These are phyloP conservation scores for Phytophthora syringae DNA, from an alignment of 352 stramenopile genomes.

Conservation along the genomic window DNA sequence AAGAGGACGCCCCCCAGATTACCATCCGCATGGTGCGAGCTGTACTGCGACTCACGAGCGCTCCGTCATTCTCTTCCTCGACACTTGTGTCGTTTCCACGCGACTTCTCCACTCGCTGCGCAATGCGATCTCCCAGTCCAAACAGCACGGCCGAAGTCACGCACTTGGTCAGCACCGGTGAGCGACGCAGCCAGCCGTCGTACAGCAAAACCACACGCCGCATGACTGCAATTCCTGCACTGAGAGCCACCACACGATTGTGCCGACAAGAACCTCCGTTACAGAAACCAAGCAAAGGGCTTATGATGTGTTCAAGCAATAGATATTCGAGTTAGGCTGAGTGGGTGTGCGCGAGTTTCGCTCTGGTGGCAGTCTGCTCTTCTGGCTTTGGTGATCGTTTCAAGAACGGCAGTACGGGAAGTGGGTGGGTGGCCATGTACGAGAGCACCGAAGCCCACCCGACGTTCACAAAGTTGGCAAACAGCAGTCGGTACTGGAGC, in stretches of 20 bases:
- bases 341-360: background rate
- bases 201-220: constrained; percentile 43
- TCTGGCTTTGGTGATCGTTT: no score
- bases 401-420: constrained; percentile 9
- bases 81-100: background rate
- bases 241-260: constrained; percentile 24
- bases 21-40: constrained; percentile 75
- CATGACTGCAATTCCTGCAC: constrained; percentile 28
- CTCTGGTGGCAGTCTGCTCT: background rate
- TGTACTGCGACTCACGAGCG: constrained; percentile 25
- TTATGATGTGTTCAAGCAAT: constrained; percentile 20
- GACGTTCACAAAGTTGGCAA: constrained; percentile 45
- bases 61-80: constrained; percentile 15
- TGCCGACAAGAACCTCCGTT: constrained; percentile 10
- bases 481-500: constrained; percentile 42
- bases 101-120: constrained; percentile 47
- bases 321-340: background rate
- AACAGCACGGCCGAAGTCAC: constrained; percentile 64
- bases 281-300: constrained; percentile 22
- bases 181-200: constrained; percentile 46
- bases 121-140: constrained; percentile 56
- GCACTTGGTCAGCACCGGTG: constrained; percentile 63
- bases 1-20: constrained; percentile 87
- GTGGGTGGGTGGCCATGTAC: constrained; percentile 34
- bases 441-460: constrained; percentile 49